A percentile compares a stretch with the other conserved stretches of the same genome.
Evolutionary conservation across 139 green algal species (phyloP).

Genomic region (Gonium pectorale): DNA sequence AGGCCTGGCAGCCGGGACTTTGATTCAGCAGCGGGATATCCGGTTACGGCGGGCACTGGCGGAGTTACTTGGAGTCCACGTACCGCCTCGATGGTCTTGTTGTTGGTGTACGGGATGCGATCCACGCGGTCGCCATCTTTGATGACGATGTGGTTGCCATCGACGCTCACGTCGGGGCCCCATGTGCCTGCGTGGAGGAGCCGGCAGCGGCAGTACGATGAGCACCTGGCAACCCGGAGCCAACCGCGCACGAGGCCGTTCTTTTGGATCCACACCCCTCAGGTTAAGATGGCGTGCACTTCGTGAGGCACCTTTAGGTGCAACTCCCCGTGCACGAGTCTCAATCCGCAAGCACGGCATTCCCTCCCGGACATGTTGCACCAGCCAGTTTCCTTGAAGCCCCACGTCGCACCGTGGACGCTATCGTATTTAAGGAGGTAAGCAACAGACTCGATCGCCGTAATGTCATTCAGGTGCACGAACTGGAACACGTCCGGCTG

Average conservation of each 20-base stretch:
- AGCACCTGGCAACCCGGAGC: not conserved
- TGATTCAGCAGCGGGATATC: no score
- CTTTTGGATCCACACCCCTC: no score
- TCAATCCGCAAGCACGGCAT: no score
- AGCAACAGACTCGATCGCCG: conserved; percentile 69
- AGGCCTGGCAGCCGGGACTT: no score
- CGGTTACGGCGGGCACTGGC: no score
- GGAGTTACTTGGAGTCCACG: no score
- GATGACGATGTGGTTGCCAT: conserved; percentile 66
- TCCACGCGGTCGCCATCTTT: conserved; percentile 50
- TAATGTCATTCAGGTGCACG: conserved; percentile 86
- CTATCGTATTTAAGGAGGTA: conserved; percentile 90
- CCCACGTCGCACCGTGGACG: conserved; percentile 67
- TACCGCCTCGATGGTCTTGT: conserved; percentile 38
- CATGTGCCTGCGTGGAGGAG: conserved; percentile 60
- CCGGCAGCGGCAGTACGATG: not conserved
- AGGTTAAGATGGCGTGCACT: no score
- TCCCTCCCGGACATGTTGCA: no score
- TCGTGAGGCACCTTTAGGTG: no score
- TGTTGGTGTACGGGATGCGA: conserved; percentile 62
- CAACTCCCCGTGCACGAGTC: no score
- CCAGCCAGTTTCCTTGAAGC: no score
- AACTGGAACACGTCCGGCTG: conserved; percentile 70
- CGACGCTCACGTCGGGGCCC: conserved; percentile 60
- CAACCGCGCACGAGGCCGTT: no score